Conservation (phyloP, 2,329 filamentous ascomycete genomes). For the Tolypocladium guangdongense region DNA sequence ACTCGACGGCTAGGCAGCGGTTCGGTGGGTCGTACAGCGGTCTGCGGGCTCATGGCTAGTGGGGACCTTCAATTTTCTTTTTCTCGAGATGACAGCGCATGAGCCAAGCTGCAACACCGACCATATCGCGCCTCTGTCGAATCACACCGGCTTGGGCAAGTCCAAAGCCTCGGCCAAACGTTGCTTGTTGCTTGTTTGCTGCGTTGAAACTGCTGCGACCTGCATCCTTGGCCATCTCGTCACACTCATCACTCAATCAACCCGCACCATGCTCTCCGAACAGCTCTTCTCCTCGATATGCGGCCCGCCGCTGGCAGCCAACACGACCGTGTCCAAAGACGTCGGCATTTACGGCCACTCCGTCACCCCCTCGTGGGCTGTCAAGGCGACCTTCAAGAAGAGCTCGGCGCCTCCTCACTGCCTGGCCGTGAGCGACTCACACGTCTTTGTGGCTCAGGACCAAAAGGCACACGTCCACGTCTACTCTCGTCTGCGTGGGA, state of each 20-base stretch:
- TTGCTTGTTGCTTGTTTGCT: background rate
- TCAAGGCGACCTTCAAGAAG: slow-evolving; percentile 80
- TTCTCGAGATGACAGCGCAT: background rate
- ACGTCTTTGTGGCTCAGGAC: slow-evolving; percentile 84
- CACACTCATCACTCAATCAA: background rate
- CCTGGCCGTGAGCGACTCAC: slow-evolving; percentile 67
- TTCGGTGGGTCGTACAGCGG: too few relatives aligned
- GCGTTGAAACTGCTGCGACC: background rate
- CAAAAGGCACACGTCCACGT: slow-evolving; percentile 91
- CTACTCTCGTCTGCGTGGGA: slow-evolving; percentile 72
- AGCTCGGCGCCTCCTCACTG: slow-evolving; percentile 71
- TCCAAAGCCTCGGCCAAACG: background rate
- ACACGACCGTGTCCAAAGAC: slow-evolving; percentile 60
- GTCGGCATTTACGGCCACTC: slow-evolving; percentile 81
- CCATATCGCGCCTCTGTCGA: background rate
- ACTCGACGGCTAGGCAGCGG: too few relatives aligned
- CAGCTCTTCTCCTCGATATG: slow-evolving; percentile 48
- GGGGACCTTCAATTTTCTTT: background rate
- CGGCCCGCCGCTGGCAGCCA: slow-evolving; percentile 46
- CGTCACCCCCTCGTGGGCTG: slow-evolving; percentile 64
- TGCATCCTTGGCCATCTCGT: background rate
- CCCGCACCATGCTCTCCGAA: slow-evolving; percentile 44
- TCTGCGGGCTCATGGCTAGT: background rate
- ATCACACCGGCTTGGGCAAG: background rate
- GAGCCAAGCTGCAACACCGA: background rate